Evolutionary conservation across 1,139 yeast species (phyloP), one percentile per base, ranked within the genome.

Genomic region (Pichia inconspicua): DNA sequence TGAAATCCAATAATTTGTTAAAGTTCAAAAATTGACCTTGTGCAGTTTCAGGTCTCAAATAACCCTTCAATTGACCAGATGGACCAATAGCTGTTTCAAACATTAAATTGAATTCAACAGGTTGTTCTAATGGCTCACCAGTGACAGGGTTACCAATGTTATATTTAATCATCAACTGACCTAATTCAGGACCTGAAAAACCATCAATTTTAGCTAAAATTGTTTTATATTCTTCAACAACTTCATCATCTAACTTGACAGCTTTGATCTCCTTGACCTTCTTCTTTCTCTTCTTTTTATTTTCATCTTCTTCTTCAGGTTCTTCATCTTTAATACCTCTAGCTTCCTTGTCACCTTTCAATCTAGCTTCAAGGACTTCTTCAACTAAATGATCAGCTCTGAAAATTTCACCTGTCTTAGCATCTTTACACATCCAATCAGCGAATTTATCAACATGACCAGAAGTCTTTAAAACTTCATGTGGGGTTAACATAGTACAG

Each of bases 81-180:
- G 99, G 98, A 48, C 99, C 99, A 67, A 94, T 94, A 51, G 96
- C 96, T 50, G 99, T 94, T 69, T 90, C 97, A 66, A 94, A 94
- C 98, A 94, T 94, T 69, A 94, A 81, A 73, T 94, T 94, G 80
- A 94, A 94, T 66, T 89, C 97, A 57, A 77, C 80, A 58, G 99
- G 99, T 44, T 84, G 84, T 67, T 88, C 95, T 63, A 94, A 78
- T 48, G 78, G 73, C 42, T 87, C 95, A 53, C 86, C 87, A 53
- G 95, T 89, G 46, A 79, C 88, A 42, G 99, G 99, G 75, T 90
- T 92, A 61, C 80, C 82, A 66, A 94, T 92, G 53, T 84, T 73
- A 70, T 84, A 77, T 68, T 88, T 84, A 53, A 62, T 73, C 74
- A 94, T 89, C 60, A 94, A 73, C 61, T 87, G 85, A 56, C 97